These are phyloP conservation scores for Carallia brachiata DNA, from an alignment of 345 rosid genomes.

Conservation along the genomic window DNA sequence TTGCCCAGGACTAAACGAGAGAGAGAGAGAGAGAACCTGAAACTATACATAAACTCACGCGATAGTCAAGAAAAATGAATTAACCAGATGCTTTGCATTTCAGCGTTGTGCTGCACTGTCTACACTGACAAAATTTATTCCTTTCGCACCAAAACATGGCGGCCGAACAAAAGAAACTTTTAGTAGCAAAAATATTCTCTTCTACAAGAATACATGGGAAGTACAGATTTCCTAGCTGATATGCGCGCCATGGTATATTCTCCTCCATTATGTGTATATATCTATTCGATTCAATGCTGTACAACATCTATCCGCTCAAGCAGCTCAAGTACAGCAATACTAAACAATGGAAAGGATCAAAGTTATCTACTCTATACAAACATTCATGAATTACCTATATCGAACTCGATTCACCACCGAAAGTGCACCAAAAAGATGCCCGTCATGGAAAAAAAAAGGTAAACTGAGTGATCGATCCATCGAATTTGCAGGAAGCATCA, in stretches of 20 bases:
- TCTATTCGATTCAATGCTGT: conserved; percentile 29
- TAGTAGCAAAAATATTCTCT: neutral
- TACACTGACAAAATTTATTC: too few relatives aligned
- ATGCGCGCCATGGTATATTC: conserved; percentile 6
- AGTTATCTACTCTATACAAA: conserved; percentile 33
- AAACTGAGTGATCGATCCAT: neutral
- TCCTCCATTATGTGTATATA: conserved; percentile 10
- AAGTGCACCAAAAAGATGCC: conserved; percentile 10
- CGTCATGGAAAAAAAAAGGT: conserved; percentile 3
- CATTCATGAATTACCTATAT: conserved; percentile 17
- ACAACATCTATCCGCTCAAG: conserved; percentile 19
- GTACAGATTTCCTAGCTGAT: neutral
- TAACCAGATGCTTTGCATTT: too few relatives aligned
- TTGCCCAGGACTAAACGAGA: too few relatives aligned
- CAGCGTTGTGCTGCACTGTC: too few relatives aligned
- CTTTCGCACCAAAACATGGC: too few relatives aligned
- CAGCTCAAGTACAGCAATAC: conserved; percentile 16
- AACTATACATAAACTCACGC: too few relatives aligned
- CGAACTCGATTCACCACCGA: neutral
- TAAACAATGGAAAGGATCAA: conserved; percentile 11
- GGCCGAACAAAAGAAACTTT: too few relatives aligned
- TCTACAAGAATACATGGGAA: conserved; percentile 1
- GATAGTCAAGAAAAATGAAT: too few relatives aligned
- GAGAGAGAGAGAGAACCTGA: too few relatives aligned
- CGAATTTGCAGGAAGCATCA: neutral